A percentile compares a stretch with the other conserved stretches of the same genome.
Evolutionary conservation across 163 green algal species (phyloP).

Genomic region (Botryococcus braunii): DNA sequence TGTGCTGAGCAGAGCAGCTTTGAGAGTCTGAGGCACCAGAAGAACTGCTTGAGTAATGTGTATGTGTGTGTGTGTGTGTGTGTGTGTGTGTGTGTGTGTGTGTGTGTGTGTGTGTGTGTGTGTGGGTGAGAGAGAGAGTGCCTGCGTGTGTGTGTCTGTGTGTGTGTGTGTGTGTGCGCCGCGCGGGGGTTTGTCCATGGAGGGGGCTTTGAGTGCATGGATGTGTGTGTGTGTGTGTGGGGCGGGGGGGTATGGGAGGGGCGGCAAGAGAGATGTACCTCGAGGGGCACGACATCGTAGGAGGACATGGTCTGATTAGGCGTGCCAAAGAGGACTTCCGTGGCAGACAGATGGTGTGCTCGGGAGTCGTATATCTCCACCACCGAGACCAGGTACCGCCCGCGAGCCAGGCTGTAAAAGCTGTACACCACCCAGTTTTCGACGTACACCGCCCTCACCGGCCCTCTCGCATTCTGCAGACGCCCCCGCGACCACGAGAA

Average conservation of each 20-base stretch:
- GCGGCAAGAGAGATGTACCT: conserved; percentile 28
- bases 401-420: conserved; percentile 49
- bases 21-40: not conserved
- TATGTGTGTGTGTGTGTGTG: not conserved
- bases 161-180: too few species aligned
- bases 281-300: conserved; percentile 30
- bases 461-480: conserved; percentile 46
- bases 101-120: too few species aligned
- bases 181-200: too few species aligned
- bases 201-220: too few species aligned
- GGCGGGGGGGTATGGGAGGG: too few species aligned
- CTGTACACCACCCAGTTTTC: conserved; percentile 86
- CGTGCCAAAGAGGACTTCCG: conserved; percentile 14
- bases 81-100: not conserved
- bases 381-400: conserved; percentile 34
- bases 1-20: not conserved
- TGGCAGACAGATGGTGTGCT: conserved; percentile 1
- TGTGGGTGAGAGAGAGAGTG: too few species aligned
- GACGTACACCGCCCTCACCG: conserved; percentile 60
- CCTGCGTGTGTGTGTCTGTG: too few species aligned
- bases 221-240: too few species aligned
- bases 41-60: not conserved
- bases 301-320: conserved; percentile 27
- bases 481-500: too few species aligned
- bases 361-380: conserved; percentile 34